Evolutionary conservation across 148 eudicot genomes (phyloP), one percentile per base, ranked within the genome.

Genomic region (Selenicereus undatus): DNA sequence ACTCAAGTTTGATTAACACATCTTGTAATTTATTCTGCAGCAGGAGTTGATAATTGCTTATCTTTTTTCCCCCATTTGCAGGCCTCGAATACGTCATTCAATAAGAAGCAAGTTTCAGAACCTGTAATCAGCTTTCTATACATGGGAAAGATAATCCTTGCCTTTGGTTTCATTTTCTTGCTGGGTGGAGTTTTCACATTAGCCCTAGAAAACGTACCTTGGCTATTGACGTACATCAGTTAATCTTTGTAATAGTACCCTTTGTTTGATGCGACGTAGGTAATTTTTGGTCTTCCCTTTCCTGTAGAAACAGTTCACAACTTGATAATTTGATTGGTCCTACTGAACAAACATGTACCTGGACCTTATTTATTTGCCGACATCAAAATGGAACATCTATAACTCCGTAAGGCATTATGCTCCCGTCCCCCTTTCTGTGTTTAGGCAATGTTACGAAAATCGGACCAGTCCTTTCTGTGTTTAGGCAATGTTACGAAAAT

Each of bases 121-220:
- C 85, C 90, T 21, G 71, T 39, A 39, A 51, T 82, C 51, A 86
- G 85, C 85, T 71, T 72, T 29, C 8, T 36, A 52, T 93, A 91
- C 81, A 72, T 90, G 24, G 94, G 83, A 29, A 94, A 93, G 91
- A 89, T 94, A 85, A 54, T 94, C 65, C 75, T 94, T 9, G 97
- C 91, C 60, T 88, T 91, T 78, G 43, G 89, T 77, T 82, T 94
- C 52, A 85, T 94, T 71, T 90, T 94, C 74, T 35, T 88, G 43
- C 83, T 94, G 76, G 95, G 90, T 76, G 91, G 90, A 32, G 29
- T 81, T 65, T 88, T 91, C 78, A 89, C 94, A 21, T 36, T 94
- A 75, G 88, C 85, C 74, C 91, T 94, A 60, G 98, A 94, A 81
- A 85, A 89, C 81, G 91, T 94, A 77, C 97, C 98, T 1, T 81